Evolutionary conservation across 1,284 basidiomycete species (phyloP), one percentile per base, ranked within the genome.

Genomic region (Anthracocystis panici-leucophaei): DNA sequence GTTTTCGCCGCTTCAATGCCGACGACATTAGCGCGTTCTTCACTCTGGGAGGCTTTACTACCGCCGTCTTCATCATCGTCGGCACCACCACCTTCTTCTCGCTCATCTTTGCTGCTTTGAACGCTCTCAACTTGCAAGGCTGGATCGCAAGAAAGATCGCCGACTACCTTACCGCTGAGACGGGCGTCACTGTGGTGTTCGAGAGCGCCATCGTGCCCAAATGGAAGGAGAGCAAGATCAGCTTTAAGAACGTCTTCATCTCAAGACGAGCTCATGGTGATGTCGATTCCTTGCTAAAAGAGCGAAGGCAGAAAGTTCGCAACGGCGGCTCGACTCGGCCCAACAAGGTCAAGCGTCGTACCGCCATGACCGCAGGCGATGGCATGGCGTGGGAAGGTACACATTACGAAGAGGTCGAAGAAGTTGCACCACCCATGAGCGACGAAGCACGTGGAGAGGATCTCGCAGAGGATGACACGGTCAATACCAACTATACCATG

Each of bases 41-140:
- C 49, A 96, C 93, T 51, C 94, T 95, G 90, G 83, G 82, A 12
- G 80, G 80, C 10, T 61, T 98, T 86, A 95, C 95, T 69, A 94
- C 98, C 82, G 94, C 93, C 4, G 86, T 94, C 20, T 97, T 95
- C 92, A 92, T 98, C 77, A 87, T 97, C 60, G 88, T 98, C 56
- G 95, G 94, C 86, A 99, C 97, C 6, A 99, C 97, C 0, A 97
- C 95, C 0, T 98, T 98, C 87, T 92, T 97, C 82, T 96, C 95
- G 5, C 93, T 94, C 14, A 87, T 97, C 18, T 95, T 99, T 84
- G 91, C 93, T 0, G 92, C 91, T 2, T 89, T 92, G 33, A 98
- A 97, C 80, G 94, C 93, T 77, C 87, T 99, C 42, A 91, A 91
- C n/a, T 86, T 97, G 52, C 95, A 99, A 93, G 94, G 93, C 83